Conservation (phyloP, 73 alveolate species). For the Diophrys sp. region DNA sequence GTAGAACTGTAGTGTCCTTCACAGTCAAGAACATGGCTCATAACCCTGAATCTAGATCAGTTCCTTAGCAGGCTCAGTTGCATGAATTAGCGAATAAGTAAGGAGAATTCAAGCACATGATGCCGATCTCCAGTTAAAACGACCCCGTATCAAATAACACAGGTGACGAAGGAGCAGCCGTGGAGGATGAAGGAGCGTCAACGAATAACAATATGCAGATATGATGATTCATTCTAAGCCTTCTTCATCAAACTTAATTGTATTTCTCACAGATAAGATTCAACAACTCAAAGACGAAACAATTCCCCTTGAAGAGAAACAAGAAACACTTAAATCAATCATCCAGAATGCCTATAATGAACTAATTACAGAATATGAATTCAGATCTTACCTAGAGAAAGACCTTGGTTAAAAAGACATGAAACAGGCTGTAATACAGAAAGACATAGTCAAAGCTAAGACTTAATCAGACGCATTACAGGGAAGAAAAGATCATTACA, state of each 20-base stretch:
- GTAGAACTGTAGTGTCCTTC: constrained; percentile 60
- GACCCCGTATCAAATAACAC: neutral
- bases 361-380: constrained; percentile 39
- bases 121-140: neutral
- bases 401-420: constrained; percentile 17
- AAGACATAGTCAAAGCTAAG: constrained; percentile 14
- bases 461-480: constrained; percentile 16
- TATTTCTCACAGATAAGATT: constrained; percentile 33
- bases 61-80: neutral
- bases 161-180: neutral
- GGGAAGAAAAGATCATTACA: constrained; percentile 11
- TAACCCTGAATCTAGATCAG: neutral
- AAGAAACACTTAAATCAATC: constrained; percentile 29
- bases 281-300: constrained; percentile 53
- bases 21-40: constrained; percentile 11
- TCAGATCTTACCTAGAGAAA: constrained; percentile 24
- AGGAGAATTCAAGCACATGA: too few species aligned
- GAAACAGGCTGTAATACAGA: constrained; percentile 21
- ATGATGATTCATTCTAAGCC: constrained; percentile 4
- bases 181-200: neutral
- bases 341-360: constrained; percentile 49
- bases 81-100: neutral
- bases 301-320: constrained; percentile 36
- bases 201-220: neutral
- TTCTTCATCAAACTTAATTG: constrained; percentile 38